These are phyloP conservation scores for Aquilaria sinensis DNA, from an alignment of 345 rosid species.

Conservation along the genomic window DNA sequence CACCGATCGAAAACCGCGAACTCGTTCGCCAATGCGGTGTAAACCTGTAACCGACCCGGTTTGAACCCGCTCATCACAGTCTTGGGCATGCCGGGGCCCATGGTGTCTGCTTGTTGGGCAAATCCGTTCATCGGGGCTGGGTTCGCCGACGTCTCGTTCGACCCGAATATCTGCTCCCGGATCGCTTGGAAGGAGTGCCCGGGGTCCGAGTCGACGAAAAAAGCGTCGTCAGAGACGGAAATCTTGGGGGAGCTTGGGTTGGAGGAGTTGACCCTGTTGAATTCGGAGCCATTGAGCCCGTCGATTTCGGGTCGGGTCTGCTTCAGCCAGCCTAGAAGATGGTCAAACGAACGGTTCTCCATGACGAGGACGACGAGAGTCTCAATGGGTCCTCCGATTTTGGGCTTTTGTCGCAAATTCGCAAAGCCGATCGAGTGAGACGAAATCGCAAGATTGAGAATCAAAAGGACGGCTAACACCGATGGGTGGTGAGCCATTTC, in stretches of 20 bases:
- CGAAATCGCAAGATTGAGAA: conserved; percentile 47
- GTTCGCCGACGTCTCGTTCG: conserved; percentile 33
- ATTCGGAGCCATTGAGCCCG: conserved; percentile 71
- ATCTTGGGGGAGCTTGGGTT: conserved; percentile 51
- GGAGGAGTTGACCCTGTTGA: conserved; percentile 46
- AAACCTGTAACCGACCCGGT: conserved; percentile 60
- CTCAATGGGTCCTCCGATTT: conserved; percentile 82
- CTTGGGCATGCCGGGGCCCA: conserved; percentile 51
- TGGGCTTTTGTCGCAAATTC: conserved; percentile 24
- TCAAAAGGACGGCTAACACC: conserved; percentile 14
- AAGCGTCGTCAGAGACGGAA: conserved; percentile 69
- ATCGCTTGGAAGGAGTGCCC: conserved; percentile 98
- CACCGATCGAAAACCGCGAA: conserved; percentile 91
- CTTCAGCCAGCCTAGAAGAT: conserved; percentile 93
- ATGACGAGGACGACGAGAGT: conserved; percentile 83
- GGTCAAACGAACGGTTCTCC: conserved; percentile 99
- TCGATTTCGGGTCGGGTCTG: conserved; percentile 82
- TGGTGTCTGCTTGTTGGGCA: conserved; percentile 74
- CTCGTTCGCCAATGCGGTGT: conserved; percentile 75
- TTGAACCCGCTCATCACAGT: conserved; percentile 90
- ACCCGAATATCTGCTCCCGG: conserved; percentile 94
- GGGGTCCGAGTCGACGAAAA: conserved; percentile 90
- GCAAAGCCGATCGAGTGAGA: conserved; percentile 40
- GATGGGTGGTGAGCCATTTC: no score
- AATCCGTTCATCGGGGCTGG: conserved; percentile 88